Conservation (phyloP, 495 filamentous ascomycete species). For the Aspergillus bridgeri region DNA sequence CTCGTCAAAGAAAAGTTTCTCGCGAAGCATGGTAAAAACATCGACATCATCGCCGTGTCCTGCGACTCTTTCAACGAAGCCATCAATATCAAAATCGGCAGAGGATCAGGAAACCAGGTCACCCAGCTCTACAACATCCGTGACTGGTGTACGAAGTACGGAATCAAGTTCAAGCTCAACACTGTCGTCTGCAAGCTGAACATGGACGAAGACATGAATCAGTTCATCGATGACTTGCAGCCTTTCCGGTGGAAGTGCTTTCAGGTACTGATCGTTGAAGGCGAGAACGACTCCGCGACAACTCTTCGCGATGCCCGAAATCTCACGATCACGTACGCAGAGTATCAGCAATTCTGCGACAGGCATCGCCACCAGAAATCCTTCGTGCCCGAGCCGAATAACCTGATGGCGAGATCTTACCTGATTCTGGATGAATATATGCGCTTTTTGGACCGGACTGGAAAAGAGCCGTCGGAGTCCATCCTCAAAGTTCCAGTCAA, state of each 20-base stretch:
- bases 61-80: constrained; percentile 56
- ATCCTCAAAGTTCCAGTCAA: constrained; percentile 53
- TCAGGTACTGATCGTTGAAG: constrained; percentile 53
- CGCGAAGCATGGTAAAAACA: constrained; percentile 32
- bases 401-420: constrained; percentile 50
- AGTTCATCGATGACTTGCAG: constrained; percentile 32
- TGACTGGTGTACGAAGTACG: constrained; percentile 41
- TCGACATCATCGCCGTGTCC: constrained; percentile 54
- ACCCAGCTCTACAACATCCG: constrained; percentile 38
- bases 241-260: constrained; percentile 61
- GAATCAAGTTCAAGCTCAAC: constrained; percentile 58
- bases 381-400: constrained; percentile 50
- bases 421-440: constrained; percentile 55
- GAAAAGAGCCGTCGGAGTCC: constrained; percentile 30
- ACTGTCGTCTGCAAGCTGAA: constrained; percentile 53
- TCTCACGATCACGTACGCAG: constrained; percentile 48
- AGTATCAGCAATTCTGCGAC: constrained; percentile 47
- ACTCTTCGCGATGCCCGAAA: constrained; percentile 43
- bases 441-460: constrained; percentile 50
- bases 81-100: constrained; percentile 52
- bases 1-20: constrained; percentile 45
- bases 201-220: constrained; percentile 53
- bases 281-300: constrained; percentile 49
- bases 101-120: constrained; percentile 46
- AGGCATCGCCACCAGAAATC: constrained; percentile 38